Evolutionary conservation across 164 flowering plant genomes (phyloP).

Genomic region (Chloranthus sessilifolius): DNA sequence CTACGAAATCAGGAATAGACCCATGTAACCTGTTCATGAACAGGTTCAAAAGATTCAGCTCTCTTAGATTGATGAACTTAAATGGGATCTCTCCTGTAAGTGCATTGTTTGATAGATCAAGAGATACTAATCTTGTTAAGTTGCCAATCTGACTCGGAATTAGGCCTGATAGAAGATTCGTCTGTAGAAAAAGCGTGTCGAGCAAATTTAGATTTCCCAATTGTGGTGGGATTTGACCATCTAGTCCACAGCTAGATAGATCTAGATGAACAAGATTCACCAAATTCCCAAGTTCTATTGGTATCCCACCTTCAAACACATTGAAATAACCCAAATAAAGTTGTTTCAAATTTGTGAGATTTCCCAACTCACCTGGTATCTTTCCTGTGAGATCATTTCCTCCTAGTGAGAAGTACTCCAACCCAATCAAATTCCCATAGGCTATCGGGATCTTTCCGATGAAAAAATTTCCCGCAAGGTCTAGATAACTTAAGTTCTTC

Average conservation of each 20-base stretch:
- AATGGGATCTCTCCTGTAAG: constrained; percentile 79
- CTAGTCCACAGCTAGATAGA: constrained; percentile 58
- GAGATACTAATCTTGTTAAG: constrained; percentile 47
- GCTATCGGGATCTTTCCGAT: constrained; percentile 56
- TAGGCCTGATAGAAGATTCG: constrained; percentile 59
- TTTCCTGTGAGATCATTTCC: constrained; percentile 74
- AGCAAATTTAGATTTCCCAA: constrained; percentile 63
- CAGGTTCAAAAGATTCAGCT: constrained; percentile 65
- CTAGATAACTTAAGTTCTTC: constrained; percentile 52
- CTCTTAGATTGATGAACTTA: constrained; percentile 49
- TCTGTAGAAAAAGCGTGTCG: constrained; percentile 61
- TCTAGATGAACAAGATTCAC: constrained; percentile 59
- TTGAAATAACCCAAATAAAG: constrained; percentile 72
- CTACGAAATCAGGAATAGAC: constrained; percentile 71
- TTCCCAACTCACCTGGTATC: constrained; percentile 81
- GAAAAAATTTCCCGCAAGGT: constrained; percentile 88
- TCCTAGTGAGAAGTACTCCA: constrained; percentile 61
- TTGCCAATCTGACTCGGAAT: constrained; percentile 76
- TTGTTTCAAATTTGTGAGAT: constrained; percentile 59
- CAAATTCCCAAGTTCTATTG: constrained; percentile 64
- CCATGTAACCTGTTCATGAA: constrained; percentile 90
- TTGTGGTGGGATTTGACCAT: constrained; percentile 65
- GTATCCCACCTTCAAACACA: constrained; percentile 81
- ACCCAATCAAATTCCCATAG: constrained; percentile 43
- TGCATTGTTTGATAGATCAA: constrained; percentile 83